Percentiles rank a stretch among this genome's conserved stretches.
Conservation (phyloP, 2,329 filamentous ascomycete species). For the Neonectria ditissima region DNA sequence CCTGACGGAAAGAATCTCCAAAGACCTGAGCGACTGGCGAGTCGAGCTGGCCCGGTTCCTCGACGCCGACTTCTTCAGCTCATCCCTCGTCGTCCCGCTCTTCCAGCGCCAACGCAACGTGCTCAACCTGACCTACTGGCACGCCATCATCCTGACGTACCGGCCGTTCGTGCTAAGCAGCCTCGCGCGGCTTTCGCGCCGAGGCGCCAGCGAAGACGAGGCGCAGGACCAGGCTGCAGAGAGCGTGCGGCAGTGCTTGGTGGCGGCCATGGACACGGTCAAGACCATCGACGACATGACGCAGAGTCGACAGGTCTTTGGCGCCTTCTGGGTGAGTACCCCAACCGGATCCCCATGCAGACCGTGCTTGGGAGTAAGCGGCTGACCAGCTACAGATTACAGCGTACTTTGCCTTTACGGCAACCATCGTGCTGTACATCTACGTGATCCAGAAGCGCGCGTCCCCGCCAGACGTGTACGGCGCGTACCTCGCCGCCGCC, state of each 20-base stretch:
- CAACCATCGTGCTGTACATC: slow-evolving; percentile 42
- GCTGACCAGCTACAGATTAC: slow-evolving; percentile 35
- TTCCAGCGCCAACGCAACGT: slow-evolving; percentile 57
- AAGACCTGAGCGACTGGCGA: slow-evolving; percentile 51
- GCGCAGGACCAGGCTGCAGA: slow-evolving; percentile 24
- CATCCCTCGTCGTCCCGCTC: slow-evolving; percentile 51
- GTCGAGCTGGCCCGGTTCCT: slow-evolving; percentile 52
- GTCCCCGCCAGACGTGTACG: slow-evolving; percentile 35
- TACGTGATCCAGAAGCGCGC: slow-evolving; percentile 43
- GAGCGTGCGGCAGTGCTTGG: slow-evolving; percentile 37
- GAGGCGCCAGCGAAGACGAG: slow-evolving; percentile 27
- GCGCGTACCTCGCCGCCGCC: slow-evolving; percentile 36
- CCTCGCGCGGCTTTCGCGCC: slow-evolving; percentile 40
- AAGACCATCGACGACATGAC: slow-evolving; percentile 39
- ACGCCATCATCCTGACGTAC: slow-evolving; percentile 55
- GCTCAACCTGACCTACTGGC: slow-evolving; percentile 57
- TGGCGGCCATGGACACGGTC: slow-evolving; percentile 39
- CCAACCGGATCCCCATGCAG: not conserved
- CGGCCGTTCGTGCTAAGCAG: slow-evolving; percentile 53
- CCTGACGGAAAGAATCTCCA: slow-evolving; percentile 45
- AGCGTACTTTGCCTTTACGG: slow-evolving; percentile 43
- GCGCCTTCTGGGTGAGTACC: slow-evolving; percentile 38
- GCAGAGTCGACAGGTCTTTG: slow-evolving; percentile 39
- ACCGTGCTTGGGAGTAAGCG: rapidly evolving
- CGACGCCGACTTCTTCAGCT: slow-evolving; percentile 52